Conservation (phyloP, 257 asterid genomes). For the Scutellaria galericulata region DNA sequence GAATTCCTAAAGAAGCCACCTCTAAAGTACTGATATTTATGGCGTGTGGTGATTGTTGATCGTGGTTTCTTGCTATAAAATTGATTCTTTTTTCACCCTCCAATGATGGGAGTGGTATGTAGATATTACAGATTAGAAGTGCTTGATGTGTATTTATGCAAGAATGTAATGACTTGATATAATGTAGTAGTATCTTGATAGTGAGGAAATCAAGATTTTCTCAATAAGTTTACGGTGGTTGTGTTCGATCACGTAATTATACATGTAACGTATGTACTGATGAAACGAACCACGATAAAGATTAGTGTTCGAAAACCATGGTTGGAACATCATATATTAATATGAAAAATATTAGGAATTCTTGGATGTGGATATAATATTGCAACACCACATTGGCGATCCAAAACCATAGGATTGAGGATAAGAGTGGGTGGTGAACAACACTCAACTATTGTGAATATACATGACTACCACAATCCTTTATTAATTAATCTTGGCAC, state of each 20-base stretch:
- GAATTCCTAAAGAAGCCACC: neutral
- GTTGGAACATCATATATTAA: neutral
- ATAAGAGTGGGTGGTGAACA: constrained; percentile 3
- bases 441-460: neutral
- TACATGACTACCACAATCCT: constrained; percentile 6
- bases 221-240: neutral
- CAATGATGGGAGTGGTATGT: constrained; percentile 31
- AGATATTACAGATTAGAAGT: constrained; percentile 25
- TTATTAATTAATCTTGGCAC: neutral
- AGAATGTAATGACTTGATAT: constrained; percentile 23
- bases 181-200: constrained; percentile 13
- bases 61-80: constrained; percentile 9
- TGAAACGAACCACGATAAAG: too few relatives aligned
- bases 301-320: too few relatives aligned
- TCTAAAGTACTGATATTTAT: neutral
- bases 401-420: neutral
- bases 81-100: constrained; percentile 20
- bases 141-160: constrained; percentile 29
- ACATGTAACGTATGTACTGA: too few relatives aligned
- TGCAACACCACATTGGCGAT: neutral
- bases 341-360: constrained; percentile 1
- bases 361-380: neutral
- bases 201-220: neutral
- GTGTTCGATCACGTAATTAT: neutral
- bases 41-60: constrained; percentile 7